A percentile compares a stretch with the other conserved stretches of the same genome.
Conservation (phyloP, 495 filamentous ascomycete genomes). For the Trichoderma gamsii region DNA sequence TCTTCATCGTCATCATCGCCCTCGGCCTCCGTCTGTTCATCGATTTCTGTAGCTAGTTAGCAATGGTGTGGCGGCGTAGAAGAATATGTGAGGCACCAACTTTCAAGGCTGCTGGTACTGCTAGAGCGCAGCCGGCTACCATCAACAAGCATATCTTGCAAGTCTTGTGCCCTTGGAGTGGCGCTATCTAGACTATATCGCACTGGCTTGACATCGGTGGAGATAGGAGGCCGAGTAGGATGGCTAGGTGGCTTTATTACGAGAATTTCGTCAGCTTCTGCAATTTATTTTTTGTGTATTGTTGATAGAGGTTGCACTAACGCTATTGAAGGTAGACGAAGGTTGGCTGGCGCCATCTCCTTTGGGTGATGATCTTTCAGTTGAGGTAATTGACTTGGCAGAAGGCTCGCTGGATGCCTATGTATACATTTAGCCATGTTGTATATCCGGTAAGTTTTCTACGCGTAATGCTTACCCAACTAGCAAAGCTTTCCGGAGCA, state of each 20-base stretch:
- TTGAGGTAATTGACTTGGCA: slow-evolving; percentile 20
- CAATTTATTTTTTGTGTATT: neutral
- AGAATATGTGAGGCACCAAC: slow-evolving; percentile 38
- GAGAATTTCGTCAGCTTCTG: slow-evolving; percentile 24
- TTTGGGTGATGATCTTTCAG: slow-evolving; percentile 22
- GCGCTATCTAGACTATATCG: slow-evolving; percentile 59
- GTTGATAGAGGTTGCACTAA: slow-evolving; percentile 13
- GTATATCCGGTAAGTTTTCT: slow-evolving; percentile 4
- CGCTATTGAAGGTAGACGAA: slow-evolving; percentile 1
- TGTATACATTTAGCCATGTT: slow-evolving; percentile 20
- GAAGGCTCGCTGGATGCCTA: slow-evolving; percentile 33
- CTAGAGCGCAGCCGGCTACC: slow-evolving; percentile 38
- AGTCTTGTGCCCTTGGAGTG: slow-evolving; percentile 77
- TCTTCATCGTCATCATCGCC: slow-evolving; percentile 39
- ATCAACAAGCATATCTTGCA: slow-evolving; percentile 55
- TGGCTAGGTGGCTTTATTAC: slow-evolving; percentile 28
- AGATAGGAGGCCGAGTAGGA: slow-evolving; percentile 55
- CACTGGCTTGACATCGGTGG: slow-evolving; percentile 61
- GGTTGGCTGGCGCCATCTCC: slow-evolving; percentile 13
- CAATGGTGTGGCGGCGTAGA: neutral
- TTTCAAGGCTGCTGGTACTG: slow-evolving; percentile 63
- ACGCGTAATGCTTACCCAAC: slow-evolving; percentile 54
- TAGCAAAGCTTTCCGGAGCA: slow-evolving; percentile 69
- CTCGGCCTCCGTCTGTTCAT: slow-evolving; percentile 38
- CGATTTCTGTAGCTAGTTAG: slow-evolving; percentile 40